phyloP scores from a whole-genome alignment of 805 yeast genomes.

The Ogataea pignaliae region DNA sequence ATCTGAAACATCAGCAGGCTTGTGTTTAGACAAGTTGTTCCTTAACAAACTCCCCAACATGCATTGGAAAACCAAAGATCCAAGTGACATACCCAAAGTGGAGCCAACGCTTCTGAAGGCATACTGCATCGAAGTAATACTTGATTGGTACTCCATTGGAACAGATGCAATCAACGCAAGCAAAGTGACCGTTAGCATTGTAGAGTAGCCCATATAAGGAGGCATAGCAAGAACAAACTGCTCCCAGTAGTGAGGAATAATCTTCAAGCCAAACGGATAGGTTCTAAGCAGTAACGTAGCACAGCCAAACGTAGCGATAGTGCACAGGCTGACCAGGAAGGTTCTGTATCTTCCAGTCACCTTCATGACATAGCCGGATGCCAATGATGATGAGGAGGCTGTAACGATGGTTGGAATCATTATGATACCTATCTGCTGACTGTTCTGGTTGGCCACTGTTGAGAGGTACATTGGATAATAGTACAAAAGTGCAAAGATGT shows the following conservation, averaged over 20 bases:
- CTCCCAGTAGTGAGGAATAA: conserved; percentile 25
- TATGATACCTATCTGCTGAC: conserved; percentile 57
- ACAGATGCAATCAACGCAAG: conserved; percentile 70
- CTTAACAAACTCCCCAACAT: conserved; percentile 31
- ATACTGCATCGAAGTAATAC: conserved; percentile 63
- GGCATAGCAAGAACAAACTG: conserved; percentile 41
- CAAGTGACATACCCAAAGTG: conserved; percentile 59
- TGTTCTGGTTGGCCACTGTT: conserved; percentile 46
- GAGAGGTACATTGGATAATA: conserved; percentile 60
- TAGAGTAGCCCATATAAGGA: conserved; percentile 54
- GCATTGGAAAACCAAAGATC: conserved; percentile 57
- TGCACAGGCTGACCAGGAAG: conserved; percentile 39
- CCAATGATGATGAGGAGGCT: conserved; percentile 55
- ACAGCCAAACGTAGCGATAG: conserved; percentile 43
- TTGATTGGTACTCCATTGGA: conserved; percentile 60
- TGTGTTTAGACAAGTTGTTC: conserved; percentile 27
- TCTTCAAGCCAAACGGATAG: conserved; percentile 12
- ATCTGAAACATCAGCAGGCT: conserved; percentile 33
- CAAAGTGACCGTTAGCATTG: conserved; percentile 60
- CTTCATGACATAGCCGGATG: conserved; percentile 63
- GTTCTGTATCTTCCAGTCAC: conserved; percentile 55
- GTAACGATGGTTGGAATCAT: conserved; percentile 58
- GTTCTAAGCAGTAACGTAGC: conserved; percentile 17
- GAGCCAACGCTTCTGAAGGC: conserved; percentile 66
- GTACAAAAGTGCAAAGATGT: conserved; percentile 41